Evolutionary conservation across 805 yeast species (phyloP).

Genomic region (Lipomyces chichibuensis): DNA sequence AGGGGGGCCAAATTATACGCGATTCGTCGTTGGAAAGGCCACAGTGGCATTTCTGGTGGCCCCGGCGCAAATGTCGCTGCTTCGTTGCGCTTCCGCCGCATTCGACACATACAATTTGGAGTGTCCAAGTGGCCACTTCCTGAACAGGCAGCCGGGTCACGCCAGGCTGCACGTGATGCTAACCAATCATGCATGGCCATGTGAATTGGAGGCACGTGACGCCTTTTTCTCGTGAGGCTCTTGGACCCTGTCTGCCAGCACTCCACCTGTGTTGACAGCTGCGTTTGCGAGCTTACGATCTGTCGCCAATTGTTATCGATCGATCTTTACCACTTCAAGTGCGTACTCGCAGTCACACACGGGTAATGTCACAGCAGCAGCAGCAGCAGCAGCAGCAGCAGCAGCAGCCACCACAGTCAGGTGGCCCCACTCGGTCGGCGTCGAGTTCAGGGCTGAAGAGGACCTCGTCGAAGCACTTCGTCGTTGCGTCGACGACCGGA

Average conservation of each 20-base stretch:
- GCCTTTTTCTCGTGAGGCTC: background rate
- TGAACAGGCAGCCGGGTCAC: background rate
- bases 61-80: constrained; percentile 11
- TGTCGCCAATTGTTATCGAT: background rate
- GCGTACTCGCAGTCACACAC: constrained; percentile 3
- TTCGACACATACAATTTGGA: background rate
- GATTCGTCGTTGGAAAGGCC: constrained; percentile 28
- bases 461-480: constrained; percentile 30
- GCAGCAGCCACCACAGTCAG: background rate
- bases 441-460: constrained; percentile 19
- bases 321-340: background rate
- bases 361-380: background rate
- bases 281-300: no score
- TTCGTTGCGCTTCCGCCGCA: constrained; percentile 8
- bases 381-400: constrained; percentile 11
- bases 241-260: background rate
- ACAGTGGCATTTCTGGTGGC: constrained; percentile 30
- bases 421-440: constrained; percentile 14
- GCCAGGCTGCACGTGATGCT: background rate
- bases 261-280: background rate
- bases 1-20: constrained; percentile 9
- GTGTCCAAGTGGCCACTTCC: background rate
- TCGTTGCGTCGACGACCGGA: constrained; percentile 19
- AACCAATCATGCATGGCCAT: background rate
- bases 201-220: background rate